Conservation (phyloP, 805 yeast species). For the Candida sphagnicola region DNA sequence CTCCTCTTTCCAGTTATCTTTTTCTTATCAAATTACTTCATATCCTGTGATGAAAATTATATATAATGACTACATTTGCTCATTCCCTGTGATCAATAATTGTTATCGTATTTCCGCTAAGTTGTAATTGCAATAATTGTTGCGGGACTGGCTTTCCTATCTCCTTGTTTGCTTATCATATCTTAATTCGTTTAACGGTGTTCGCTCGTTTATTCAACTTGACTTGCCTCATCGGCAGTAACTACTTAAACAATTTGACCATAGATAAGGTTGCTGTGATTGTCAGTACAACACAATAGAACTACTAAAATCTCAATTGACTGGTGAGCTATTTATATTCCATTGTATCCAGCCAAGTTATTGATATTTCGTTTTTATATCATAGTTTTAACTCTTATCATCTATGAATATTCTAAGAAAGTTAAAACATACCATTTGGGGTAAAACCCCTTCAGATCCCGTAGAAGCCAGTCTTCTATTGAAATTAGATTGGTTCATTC, state of each 20-base stretch:
- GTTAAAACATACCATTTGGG: slow-evolving; percentile 23
- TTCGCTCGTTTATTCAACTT: too few relatives aligned
- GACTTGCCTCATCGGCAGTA: too few relatives aligned
- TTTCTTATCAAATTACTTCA: background rate
- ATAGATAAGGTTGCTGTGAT: too few relatives aligned
- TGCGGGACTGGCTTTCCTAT: background rate
- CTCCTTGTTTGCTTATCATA: background rate
- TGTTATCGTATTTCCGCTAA: background rate
- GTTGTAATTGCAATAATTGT: background rate
- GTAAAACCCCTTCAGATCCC: slow-evolving; percentile 25
- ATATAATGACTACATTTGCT: background rate
- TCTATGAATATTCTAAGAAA: background rate
- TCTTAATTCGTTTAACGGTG: too few relatives aligned
- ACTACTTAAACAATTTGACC: too few relatives aligned
- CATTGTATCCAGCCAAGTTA: background rate
- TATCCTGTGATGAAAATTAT: background rate
- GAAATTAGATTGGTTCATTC: slow-evolving; percentile 39
- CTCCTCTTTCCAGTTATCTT: too few relatives aligned
- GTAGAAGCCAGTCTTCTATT: slow-evolving; percentile 27
- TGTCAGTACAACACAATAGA: too few relatives aligned
- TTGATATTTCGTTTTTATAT: too few relatives aligned
- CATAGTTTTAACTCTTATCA: too few relatives aligned
- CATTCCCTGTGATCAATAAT: background rate
- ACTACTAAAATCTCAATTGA: too few relatives aligned
- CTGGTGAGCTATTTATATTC: background rate